A percentile compares a stretch with the other conserved stretches of the same genome.
Conservation (phyloP, 805 yeast species). For the Cyberlindnera mrakii region DNA sequence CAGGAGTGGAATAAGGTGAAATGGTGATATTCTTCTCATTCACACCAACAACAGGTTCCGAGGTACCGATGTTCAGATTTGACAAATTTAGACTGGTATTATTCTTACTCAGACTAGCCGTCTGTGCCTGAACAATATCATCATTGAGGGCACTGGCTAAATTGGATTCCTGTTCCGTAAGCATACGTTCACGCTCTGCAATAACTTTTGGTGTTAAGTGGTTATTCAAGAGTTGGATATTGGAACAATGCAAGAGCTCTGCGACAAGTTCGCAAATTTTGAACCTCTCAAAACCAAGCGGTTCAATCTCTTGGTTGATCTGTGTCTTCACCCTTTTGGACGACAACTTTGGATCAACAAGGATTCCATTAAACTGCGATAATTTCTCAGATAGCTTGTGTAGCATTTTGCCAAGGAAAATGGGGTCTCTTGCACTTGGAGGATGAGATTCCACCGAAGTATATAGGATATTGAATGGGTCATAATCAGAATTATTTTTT, state of each 20-base stretch:
- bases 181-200: conserved; percentile 60
- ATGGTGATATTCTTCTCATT: conserved; percentile 21
- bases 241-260: conserved; percentile 90
- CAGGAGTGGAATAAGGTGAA: conserved; percentile 19
- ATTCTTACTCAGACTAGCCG: neutral
- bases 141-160: conserved; percentile 24
- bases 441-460: conserved; percentile 77
- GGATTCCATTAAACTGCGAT: conserved; percentile 46
- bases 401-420: conserved; percentile 80
- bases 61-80: conserved; percentile 21
- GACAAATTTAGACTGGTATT: conserved; percentile 15
- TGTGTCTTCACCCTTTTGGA: conserved; percentile 33
- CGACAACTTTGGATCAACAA: conserved; percentile 13
- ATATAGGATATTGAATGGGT: conserved; percentile 69
- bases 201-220: conserved; percentile 63
- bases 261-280: conserved; percentile 91
- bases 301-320: conserved; percentile 57
- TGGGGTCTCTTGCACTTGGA: conserved; percentile 85
- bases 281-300: conserved; percentile 89
- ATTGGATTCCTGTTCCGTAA: conserved; percentile 30
- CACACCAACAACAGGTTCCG: conserved; percentile 26
- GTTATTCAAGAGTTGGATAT: conserved; percentile 87
- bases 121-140: conserved; percentile 12
- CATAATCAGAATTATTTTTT: conserved; percentile 94
- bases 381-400: conserved; percentile 64